phyloP scores from a whole-genome alignment of 805 yeast genomes.

The Pichia gijzeniarum region DNA sequence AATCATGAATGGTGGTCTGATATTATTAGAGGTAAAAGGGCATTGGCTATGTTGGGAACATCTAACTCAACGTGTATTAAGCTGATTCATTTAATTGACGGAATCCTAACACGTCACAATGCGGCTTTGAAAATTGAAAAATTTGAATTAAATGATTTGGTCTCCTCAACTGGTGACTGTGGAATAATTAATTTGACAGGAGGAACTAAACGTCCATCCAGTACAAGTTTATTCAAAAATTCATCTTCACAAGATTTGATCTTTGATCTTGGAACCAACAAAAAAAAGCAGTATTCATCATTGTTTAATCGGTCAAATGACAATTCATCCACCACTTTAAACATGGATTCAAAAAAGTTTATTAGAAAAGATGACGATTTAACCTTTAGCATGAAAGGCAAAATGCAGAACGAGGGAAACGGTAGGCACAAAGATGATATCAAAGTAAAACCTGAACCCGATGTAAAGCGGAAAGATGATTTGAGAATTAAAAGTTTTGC shows the following conservation, averaged over 20 bases:
- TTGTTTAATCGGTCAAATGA: conserved; percentile 2
- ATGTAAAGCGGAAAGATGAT: neutral
- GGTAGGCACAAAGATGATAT: neutral
- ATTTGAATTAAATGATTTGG: conserved; percentile 3
- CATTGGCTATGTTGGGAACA: conserved; percentile 32
- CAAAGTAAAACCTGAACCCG: neutral
- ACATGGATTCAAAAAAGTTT: neutral
- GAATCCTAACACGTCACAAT: conserved; percentile 25
- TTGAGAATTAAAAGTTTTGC: neutral
- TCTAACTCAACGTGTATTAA: conserved; percentile 42
- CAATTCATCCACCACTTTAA: neutral
- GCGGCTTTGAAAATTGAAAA: conserved; percentile 12
- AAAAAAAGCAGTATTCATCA: conserved; percentile 11
- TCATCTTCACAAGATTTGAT: neutral
- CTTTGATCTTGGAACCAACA: conserved; percentile 6
- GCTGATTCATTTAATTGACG: conserved; percentile 40
- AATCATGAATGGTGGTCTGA: conserved; percentile 39
- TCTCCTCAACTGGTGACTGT: neutral
- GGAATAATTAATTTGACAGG: neutral
- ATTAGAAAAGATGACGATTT: no score
- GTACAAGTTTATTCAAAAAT: neutral
- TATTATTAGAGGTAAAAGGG: conserved; percentile 36
- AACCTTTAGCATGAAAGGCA: no score
- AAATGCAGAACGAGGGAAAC: no score
- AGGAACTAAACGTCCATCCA: conserved; percentile 2